Base-by-base conservation (phyloP, 2,329 filamentous ascomycete genomes). In the Xenosphaeropsis pyriputrescens region DNA sequence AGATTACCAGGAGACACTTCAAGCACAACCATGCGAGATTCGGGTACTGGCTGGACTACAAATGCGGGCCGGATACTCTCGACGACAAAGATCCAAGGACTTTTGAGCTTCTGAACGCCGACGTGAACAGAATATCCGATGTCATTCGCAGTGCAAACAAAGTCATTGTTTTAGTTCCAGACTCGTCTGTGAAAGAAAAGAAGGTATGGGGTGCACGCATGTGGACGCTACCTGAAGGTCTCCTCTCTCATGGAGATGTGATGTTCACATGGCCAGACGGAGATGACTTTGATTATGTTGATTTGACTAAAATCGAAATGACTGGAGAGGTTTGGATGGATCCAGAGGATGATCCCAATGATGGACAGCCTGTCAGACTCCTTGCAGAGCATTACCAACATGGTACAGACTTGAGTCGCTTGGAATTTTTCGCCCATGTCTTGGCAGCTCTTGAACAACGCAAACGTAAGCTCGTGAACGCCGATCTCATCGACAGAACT, bases 381-480 rank as follows among this genome's bases (percentile, higher is more conserved):
- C 45, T 52, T 0, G 48, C 48, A 4, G 49, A 52, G 37, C 50
- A 52, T 30, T 52, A 42, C 34, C 38, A 44, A 5, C 40, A 39
- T n/a, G 31, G 43, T 13, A 41, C 51, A 12, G 47, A 42, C 1
- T 36, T 51, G 26, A 46, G 44, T 33, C 45, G 46, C 7, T 39
- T 51, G 19, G 48, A 51, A 26, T 39, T 50, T 2, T 43, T 52
- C 29, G 39, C 45, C 3, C 40, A 40, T 5, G 47, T 45, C 6
- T 39, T 52, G 7, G 44, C 46, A 14, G 49, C 49, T 12, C 42
- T 50, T 12, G 40, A 34, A 18, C 38, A 37, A 6, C 44, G 43
- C n/a, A 29, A 31, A 14, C 30, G 12, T 12, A 29, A 29, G 14
- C 35, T 30, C 2, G 26, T 37, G 16, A 22, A 37, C n/a, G 18